Conservation (phyloP, 2,329 filamentous ascomycete genomes). For the Fusarium tricinctum region DNA sequence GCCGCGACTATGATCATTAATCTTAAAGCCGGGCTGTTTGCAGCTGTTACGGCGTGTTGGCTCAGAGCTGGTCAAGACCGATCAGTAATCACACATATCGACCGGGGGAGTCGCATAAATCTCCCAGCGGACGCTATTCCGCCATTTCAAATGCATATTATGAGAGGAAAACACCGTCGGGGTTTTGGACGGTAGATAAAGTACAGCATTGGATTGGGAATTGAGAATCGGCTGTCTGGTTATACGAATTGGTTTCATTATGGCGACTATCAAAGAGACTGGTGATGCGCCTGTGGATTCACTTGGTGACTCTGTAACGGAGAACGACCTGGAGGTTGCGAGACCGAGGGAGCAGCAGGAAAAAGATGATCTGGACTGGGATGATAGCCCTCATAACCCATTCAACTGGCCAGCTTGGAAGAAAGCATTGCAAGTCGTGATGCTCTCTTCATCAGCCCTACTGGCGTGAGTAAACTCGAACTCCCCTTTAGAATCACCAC, state of each 20-base stretch:
- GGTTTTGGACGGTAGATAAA: constrained; percentile 1
- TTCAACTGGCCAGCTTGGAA: constrained; percentile 64
- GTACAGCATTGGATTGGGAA: not conserved
- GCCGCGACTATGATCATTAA: constrained; percentile 31
- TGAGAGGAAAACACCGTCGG: not conserved
- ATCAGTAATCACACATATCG: constrained; percentile 36
- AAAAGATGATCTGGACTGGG: constrained; percentile 50
- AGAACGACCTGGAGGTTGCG: constrained; percentile 52
- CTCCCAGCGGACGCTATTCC: constrained; percentile 1
- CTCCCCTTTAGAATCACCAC: constrained; percentile 7
- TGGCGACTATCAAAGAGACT: constrained; percentile 16
- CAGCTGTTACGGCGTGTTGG: not conserved
- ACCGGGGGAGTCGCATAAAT: constrained; percentile 9
- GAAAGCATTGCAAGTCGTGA: constrained; percentile 58
- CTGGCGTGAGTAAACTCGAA: constrained; percentile 55
- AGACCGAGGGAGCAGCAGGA: constrained; percentile 18
- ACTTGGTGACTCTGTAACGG: constrained; percentile 28
- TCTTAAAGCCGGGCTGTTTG: constrained; percentile 1
- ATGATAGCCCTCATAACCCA: constrained; percentile 61
- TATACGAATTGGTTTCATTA: not conserved
- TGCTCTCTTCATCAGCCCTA: constrained; percentile 58
- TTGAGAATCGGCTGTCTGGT: not conserved
- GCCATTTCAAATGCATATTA: not conserved
- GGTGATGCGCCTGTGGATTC: constrained; percentile 12
- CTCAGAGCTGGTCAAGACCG: constrained; percentile 1